Base-by-base conservation (phyloP, 2,329 filamentous ascomycete genomes). In the Emmonsia crescens region DNA sequence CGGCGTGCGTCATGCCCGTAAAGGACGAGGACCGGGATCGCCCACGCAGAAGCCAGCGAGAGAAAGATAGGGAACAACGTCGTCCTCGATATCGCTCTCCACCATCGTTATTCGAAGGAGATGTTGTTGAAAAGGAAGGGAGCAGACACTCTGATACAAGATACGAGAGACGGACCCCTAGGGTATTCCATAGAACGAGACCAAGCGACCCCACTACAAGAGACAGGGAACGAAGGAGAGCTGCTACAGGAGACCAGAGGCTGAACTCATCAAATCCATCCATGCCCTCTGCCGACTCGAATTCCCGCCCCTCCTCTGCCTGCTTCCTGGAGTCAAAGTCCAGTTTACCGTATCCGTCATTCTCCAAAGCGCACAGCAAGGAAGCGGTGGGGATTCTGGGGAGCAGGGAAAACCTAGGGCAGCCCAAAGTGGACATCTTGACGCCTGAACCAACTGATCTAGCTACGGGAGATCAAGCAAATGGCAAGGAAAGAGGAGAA, bases 331-430 rank as follows among this genome's bases (percentile, higher is more conserved):
- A 77, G 57, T 77, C 76, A 56, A 77, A 76, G 64, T 70, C 75
- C 33, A 82, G 81, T 64, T 72, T 89, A 49, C 87, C 89, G 6
- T 96, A 96, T 72, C 90, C 91, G 1, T 82, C 82, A 12, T 91
- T 95, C 75, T 94, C 89, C 76, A 96, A 95, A 76, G 89, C 89
- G 14, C 90, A 96, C 74, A 95, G 91, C 79, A 94, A 91, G 74
- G 93, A 96, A 77, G 84, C 85, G 52, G 84, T 96, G 60, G 81
- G 84, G 66, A 86, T 84, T 70, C 79, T 96, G 60, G 81, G 84
- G 65, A 86, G 84, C 70, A 79, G 79, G 59, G 83, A 86, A 54
- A 80, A 83, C 60, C 66, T 83, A 69, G 33, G 19, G 5, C 52
- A 56, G 2, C 57, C 73, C 70, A 64, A 74, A 61, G 68, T 70